Base-by-base conservation (phyloP, 2,329 filamentous ascomycete genomes). In the Pseudogymnoascus sp. region DNA sequence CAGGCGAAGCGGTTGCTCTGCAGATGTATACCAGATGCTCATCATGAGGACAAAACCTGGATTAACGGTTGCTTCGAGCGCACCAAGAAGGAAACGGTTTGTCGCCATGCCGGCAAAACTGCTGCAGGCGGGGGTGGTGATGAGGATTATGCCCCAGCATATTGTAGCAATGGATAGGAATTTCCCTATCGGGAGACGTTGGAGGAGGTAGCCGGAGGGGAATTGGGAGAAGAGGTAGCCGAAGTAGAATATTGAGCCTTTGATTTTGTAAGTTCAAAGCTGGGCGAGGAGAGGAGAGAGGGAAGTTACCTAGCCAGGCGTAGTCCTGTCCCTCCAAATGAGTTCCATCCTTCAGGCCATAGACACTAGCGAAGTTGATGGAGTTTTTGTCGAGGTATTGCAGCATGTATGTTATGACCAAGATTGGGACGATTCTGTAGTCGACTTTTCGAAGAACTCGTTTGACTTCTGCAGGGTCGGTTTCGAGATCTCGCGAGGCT, bases 181-280 rank as follows among this genome's bases (percentile, higher is more conserved):
- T 56, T 81, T 79, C 12, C 85, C 82, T 1, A 85, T 79, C 64
- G 84, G 79, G 76, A 90, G 88, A 16, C 84, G 82, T 72, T 92
- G 89, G 1, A 90, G 77, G 0, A 83, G 77, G 65, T 88, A 90
- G 0, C 87, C 87, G 82, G 91, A 85, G 1, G 88, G 89, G 66
- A 90, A 91, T 2, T 89, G 77, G 0, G 89, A 89, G 0, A 83
- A 85, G 1, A 93, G 79, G 87, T 90, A 89, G 37, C 89, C 89
- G 68, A 92, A 91, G 77, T 91, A 92, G 77, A 92, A 91, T 69
- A 91, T 79, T 68, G 59, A 72, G 82, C 75, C 77, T 82, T 83
- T 85, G 40, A 85, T 69, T 0, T 82, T 83, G 0, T 81, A 78
- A 63, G 85, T 86, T 0, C 82, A 82, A 1, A 85, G 75, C 65